Conservation (phyloP, 192 early-diverging fungal genomes). For the Jimgerdemannia lactiflua region DNA sequence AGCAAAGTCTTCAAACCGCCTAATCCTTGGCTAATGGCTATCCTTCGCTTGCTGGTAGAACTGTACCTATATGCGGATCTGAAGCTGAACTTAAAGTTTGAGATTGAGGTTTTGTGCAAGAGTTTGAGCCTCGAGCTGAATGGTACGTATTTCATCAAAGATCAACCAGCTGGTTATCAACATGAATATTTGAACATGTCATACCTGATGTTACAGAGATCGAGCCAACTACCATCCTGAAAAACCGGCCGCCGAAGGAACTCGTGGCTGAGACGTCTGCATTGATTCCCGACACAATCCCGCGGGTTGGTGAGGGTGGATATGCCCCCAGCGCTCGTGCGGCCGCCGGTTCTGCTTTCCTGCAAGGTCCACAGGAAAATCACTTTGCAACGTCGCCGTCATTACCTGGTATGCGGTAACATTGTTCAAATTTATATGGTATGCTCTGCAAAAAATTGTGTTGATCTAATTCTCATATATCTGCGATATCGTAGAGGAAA, state of each 20-base stretch:
- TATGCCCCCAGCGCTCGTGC: background rate
- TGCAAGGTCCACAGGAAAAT: background rate
- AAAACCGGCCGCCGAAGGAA: constrained; percentile 54
- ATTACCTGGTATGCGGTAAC: background rate
- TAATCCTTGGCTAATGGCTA: constrained; percentile 98
- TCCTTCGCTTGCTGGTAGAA: constrained; percentile 88
- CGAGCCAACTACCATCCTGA: constrained; percentile 60
- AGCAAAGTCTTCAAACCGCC: constrained; percentile 92
- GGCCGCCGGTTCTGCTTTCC: background rate
- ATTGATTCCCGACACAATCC: background rate
- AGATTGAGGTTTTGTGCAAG: constrained; percentile 98
- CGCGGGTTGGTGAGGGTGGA: constrained; percentile 4
- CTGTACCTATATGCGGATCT: constrained; percentile 91
- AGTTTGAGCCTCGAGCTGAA: constrained; percentile 82
- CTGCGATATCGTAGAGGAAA: background rate
- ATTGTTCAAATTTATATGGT: background rate
- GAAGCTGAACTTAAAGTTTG: constrained; percentile 96
- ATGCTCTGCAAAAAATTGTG: background rate
- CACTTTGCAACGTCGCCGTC: background rate
- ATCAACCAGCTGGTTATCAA: background rate
- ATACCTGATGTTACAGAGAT: constrained; percentile 38
- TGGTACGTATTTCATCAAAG: constrained; percentile 21
- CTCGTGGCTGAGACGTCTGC: constrained; percentile 8
- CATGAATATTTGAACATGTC: background rate
- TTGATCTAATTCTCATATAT: background rate